Conservation (phyloP, 306 rosid species). For the Fragaria iinumae region DNA sequence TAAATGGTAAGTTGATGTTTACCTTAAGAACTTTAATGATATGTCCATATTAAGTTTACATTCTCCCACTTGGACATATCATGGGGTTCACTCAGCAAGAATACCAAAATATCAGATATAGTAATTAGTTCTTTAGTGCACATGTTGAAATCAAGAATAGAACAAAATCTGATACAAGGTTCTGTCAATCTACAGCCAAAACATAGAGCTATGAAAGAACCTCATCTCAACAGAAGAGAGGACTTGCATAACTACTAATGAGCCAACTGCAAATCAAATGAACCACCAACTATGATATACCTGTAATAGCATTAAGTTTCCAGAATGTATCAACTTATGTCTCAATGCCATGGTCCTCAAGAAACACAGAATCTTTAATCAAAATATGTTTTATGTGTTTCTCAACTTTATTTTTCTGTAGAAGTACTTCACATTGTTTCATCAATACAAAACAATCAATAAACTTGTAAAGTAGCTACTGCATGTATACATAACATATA, state of each 20-base stretch:
- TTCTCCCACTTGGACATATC: background rate
- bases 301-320: background rate
- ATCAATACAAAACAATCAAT: too few relatives aligned
- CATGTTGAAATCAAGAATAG: background rate
- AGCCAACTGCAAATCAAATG: background rate
- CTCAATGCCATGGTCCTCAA: too few relatives aligned
- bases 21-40: background rate
- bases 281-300: background rate
- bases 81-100: background rate
- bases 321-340: too few relatives aligned
- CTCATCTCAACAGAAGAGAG: background rate
- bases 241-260: background rate
- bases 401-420: too few relatives aligned
- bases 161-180: background rate
- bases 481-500: too few relatives aligned
- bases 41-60: background rate
- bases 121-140: background rate
- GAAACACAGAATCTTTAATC: too few relatives aligned
- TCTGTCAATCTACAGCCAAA: background rate
- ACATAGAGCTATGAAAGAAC: background rate
- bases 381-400: too few relatives aligned
- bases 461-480: too few relatives aligned
- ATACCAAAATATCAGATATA: background rate
- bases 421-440: too few relatives aligned
- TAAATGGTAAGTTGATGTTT: background rate